Evolutionary conservation across 805 yeast genomes (phyloP).

Genomic region (Saturnispora hagleri): DNA sequence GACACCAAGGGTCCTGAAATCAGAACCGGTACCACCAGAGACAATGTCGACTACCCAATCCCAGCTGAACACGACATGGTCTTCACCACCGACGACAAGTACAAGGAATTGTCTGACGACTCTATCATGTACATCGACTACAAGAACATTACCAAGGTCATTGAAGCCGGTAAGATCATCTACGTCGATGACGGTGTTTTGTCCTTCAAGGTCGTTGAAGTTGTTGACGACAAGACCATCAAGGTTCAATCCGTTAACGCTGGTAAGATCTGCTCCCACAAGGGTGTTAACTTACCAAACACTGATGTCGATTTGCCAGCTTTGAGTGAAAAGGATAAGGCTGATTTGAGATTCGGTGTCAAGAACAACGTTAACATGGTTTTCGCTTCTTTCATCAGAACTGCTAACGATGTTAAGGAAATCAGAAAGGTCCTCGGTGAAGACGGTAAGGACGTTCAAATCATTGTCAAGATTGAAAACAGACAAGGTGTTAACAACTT

Average conservation of each 20-base stretch:
- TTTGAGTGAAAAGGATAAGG: slow-evolving; percentile 90
- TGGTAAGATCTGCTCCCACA: slow-evolving; percentile 93
- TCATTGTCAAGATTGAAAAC: slow-evolving; percentile 95
- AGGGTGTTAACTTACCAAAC: slow-evolving; percentile 98
- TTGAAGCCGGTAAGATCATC: slow-evolving; percentile 78
- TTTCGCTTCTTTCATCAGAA: slow-evolving; percentile 96
- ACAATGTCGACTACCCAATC: slow-evolving; percentile 74
- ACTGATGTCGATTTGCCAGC: slow-evolving; percentile 99
- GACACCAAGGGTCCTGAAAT: slow-evolving; percentile 99
- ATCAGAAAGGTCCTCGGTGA: slow-evolving; percentile 95
- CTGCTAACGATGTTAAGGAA: slow-evolving; percentile 79
- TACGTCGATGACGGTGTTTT: slow-evolving; percentile 97
- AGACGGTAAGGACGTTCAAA: slow-evolving; percentile 93
- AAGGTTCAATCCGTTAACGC: slow-evolving; percentile 86
- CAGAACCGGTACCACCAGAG: slow-evolving; percentile 92
- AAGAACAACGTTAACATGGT: slow-evolving; percentile 97
- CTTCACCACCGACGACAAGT: slow-evolving; percentile 84
- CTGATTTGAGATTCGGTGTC: slow-evolving; percentile 90
- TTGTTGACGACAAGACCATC: slow-evolving; percentile 70
- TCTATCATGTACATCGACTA: slow-evolving; percentile 85
- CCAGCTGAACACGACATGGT: slow-evolving; percentile 81
- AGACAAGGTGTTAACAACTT: slow-evolving; percentile 99
- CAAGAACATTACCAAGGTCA: slow-evolving; percentile 92
- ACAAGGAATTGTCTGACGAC: slow-evolving; percentile 64
- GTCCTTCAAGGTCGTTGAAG: slow-evolving; percentile 84